Evolutionary conservation across 2,329 filamentous ascomycete species (phyloP).

Genomic region (Zymoseptoria crescenta): DNA sequence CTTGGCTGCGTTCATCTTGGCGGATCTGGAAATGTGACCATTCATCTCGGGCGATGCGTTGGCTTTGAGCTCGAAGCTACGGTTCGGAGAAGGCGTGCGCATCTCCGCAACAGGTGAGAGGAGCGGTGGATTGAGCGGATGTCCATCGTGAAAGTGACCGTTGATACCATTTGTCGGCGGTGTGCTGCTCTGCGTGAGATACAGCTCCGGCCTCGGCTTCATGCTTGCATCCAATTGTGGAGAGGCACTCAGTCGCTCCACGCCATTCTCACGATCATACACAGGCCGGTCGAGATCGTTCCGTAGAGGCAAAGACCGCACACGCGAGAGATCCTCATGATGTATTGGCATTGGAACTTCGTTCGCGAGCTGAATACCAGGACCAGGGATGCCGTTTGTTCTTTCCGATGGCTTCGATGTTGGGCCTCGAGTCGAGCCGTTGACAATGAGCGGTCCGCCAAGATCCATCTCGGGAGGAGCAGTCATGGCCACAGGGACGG

Average conservation of each 20-base stretch:
- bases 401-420: slow-evolving; percentile 8
- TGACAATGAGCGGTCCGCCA: slow-evolving; percentile 35
- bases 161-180: slow-evolving; percentile 12
- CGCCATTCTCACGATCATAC: background rate
- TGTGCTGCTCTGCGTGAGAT: slow-evolving; percentile 17
- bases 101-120: slow-evolving; percentile 70
- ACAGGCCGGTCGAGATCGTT: background rate
- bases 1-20: slow-evolving; percentile 25
- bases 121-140: slow-evolving; percentile 28
- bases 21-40: slow-evolving; percentile 20
- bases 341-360: slow-evolving; percentile 4
- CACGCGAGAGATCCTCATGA: slow-evolving; percentile 3
- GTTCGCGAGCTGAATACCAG: slow-evolving; percentile 8
- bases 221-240: slow-evolving; percentile 12
- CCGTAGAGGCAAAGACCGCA: slow-evolving; percentile 4
- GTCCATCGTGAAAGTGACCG: slow-evolving; percentile 12
- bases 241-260: background rate
- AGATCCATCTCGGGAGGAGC: slow-evolving; percentile 11
- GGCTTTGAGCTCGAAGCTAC: slow-evolving; percentile 48
- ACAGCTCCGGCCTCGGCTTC: slow-evolving; percentile 13
- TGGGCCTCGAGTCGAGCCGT: slow-evolving; percentile 28
- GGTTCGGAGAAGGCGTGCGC: slow-evolving; percentile 61
- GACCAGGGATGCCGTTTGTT: slow-evolving; percentile 11
- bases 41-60: slow-evolving; percentile 20
- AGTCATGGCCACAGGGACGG: slow-evolving; percentile 4